Evolutionary conservation across 768 basidiomycete species (phyloP).

Genomic region (Postia placenta): DNA sequence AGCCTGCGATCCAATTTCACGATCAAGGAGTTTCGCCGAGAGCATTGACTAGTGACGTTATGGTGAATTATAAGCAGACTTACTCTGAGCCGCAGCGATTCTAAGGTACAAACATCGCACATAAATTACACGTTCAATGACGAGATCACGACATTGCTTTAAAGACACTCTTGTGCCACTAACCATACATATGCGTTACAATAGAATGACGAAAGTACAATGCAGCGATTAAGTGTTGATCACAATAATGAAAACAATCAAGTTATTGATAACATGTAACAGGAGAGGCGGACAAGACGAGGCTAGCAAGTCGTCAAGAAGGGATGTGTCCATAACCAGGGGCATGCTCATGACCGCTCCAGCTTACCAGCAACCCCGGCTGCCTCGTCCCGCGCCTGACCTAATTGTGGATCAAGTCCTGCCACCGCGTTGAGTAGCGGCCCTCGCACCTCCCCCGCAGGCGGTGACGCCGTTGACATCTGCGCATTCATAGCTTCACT

Average conservation of each 20-base stretch:
- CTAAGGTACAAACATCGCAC: neutral
- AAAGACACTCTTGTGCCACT: neutral
- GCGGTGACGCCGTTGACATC: conserved; percentile 5
- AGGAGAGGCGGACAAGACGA: neutral
- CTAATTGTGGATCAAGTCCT: conserved; percentile 26
- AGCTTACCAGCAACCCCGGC: conserved; percentile 9
- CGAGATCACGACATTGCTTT: neutral
- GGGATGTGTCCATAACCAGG: neutral
- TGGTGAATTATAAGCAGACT: neutral
- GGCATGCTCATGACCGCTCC: neutral
- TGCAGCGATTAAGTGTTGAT: neutral
- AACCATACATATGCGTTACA: neutral
- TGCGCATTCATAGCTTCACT: conserved; percentile 19
- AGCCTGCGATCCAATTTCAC: too few species aligned
- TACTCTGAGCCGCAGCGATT: neutral
- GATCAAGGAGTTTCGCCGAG: neutral
- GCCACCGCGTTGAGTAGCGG: conserved; percentile 5
- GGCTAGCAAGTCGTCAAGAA: neutral
- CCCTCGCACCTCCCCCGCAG: neutral
- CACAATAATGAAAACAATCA: too few species aligned
- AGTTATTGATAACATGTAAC: too few species aligned
- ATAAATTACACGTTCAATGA: neutral
- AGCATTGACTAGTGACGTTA: neutral
- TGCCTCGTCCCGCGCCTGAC: conserved; percentile 29
- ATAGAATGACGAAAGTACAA: neutral